Evolutionary conservation across 2,329 filamentous ascomycete genomes (phyloP), one percentile per base, ranked within the genome.

Genomic region (Talaromyces sp.): DNA sequence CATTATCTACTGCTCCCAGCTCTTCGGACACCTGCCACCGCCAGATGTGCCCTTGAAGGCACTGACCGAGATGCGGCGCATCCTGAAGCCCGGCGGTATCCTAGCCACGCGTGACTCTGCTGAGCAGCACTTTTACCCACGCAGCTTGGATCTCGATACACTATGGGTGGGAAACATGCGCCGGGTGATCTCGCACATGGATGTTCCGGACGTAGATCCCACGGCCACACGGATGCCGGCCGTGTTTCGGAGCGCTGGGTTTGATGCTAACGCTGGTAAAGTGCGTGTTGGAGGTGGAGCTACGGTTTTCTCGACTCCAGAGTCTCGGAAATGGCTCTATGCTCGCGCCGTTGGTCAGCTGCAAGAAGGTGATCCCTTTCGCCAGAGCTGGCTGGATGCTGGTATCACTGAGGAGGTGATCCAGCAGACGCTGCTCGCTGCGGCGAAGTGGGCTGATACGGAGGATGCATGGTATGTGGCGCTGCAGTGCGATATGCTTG

Each of bases 1-100:
- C 64, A 68, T 88, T 5, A 83, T 87, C 4, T 83, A 85, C 67
- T 81, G 80, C 9, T 83, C 86, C 65, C 84, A 87, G 66, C 80
- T 87, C 0, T 74, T 88, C 4, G 79, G 82, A 60, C 85, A 88
- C 67, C 72, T 88, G 5, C 68, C 75, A 12, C 75, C 83, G 56
- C 74, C 73, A 0, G 66, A 71, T 1, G 63, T 67, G 57, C 84
- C 84, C 0, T 70, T 83, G 0, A 69, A 72, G 1, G 82, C 82
- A 0, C 70, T 87, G 57, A 71, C 72, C 12, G 82, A 85, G 65
- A 84, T 87, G 81, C 74, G 79, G 5, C 77, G 82, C 0, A 81
- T 88, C 2, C 72, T 76, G 16, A 85, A 83, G 65, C 65, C 74
- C 0, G 79, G 81, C 7, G 85, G 85, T 1, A 73, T 87, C 2